Percentiles rank a stretch among this genome's conserved stretches.
Conservation (phyloP, 2,329 filamentous ascomycete genomes). For the Trichoderma sp. region DNA sequence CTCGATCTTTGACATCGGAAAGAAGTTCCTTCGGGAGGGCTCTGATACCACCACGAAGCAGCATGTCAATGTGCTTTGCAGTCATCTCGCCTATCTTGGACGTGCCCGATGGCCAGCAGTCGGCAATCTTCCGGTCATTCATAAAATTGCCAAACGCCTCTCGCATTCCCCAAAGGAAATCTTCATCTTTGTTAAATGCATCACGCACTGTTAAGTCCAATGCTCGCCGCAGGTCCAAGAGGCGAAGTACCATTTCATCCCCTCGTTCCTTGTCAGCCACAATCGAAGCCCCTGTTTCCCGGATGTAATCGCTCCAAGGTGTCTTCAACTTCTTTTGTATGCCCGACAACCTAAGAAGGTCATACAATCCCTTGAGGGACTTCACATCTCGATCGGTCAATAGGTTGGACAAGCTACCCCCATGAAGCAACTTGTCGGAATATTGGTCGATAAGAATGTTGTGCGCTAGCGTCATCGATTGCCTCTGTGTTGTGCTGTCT, state of each 20-base stretch:
- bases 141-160: slow-evolving; percentile 89
- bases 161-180: slow-evolving; percentile 72
- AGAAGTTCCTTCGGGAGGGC: slow-evolving; percentile 69
- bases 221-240: slow-evolving; percentile 76
- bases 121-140: slow-evolving; percentile 75
- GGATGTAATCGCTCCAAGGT: slow-evolving; percentile 78
- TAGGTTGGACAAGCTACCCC: slow-evolving; percentile 67
- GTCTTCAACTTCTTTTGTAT: slow-evolving; percentile 67
- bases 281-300: slow-evolving; percentile 69
- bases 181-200: slow-evolving; percentile 74
- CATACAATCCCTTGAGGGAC: slow-evolving; percentile 74
- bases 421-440: slow-evolving; percentile 62
- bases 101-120: slow-evolving; percentile 75
- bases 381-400: slow-evolving; percentile 66
- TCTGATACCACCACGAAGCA: slow-evolving; percentile 84
- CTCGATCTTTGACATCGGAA: slow-evolving; percentile 58
- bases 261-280: slow-evolving; percentile 76
- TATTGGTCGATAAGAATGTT: slow-evolving; percentile 67
- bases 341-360: slow-evolving; percentile 67
- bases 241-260: slow-evolving; percentile 79
- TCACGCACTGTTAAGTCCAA: slow-evolving; percentile 74
- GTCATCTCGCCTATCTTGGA: slow-evolving; percentile 98
- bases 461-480: slow-evolving; percentile 72
- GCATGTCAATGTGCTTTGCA: slow-evolving; percentile 89
- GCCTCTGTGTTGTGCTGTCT: slow-evolving; percentile 76